Evolutionary conservation across 163 green algal species (phyloP), one percentile per base, ranked within the genome.

Genomic region (Trebouxiophyceae sp.): DNA sequence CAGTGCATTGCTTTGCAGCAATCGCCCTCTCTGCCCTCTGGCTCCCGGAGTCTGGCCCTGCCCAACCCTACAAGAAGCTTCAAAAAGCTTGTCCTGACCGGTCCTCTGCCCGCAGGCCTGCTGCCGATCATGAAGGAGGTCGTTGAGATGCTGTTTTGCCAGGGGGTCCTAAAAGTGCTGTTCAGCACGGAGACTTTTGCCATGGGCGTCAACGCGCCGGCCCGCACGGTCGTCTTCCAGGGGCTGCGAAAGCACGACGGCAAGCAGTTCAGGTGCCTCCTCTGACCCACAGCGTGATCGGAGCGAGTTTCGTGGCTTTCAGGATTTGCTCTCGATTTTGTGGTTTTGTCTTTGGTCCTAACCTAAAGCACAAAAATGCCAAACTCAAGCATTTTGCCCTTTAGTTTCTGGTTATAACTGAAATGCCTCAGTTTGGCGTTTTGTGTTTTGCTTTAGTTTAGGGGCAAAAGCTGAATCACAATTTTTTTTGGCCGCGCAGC

Each of bases 61-160:
- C 44, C 16, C 20, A 16, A 54, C 20, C 20, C 44, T 54, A 54
- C 44, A 54, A n/a, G 16, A n/a, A 20, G 16, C 44, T n/a, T 54
- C 16, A 54, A 16, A 54, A 54, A 16, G 16, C 20, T 54, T 54
- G 16, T 54, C 16, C 16, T 54, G n/a, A n/a, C n/a, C n/a, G n/a
- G n/a, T n/a, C n/a, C n/a, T n/a, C n/a, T n/a, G n/a, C n/a, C 26
- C 32, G 45, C 71, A 81, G 80, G 93, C 22, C 77, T 98, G 77
- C 82, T 98, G 67, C 93, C 93, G 57, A 97, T 98, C 67, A 83
- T 97, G 62, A 97, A 97, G 75, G 93, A 98, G 76, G 84, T 95
- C n/a, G 92, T 97, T 60, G 93, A 98, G 81, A 96, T 98, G 91
- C 86, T 98, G 28, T 97, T 97, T 80, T 98, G 93, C 80, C 77